Percentiles rank a stretch among this genome's conserved stretches.
Evolutionary conservation across 306 rosid species (phyloP).

Genomic region (Gynostemma pentaphyllum): DNA sequence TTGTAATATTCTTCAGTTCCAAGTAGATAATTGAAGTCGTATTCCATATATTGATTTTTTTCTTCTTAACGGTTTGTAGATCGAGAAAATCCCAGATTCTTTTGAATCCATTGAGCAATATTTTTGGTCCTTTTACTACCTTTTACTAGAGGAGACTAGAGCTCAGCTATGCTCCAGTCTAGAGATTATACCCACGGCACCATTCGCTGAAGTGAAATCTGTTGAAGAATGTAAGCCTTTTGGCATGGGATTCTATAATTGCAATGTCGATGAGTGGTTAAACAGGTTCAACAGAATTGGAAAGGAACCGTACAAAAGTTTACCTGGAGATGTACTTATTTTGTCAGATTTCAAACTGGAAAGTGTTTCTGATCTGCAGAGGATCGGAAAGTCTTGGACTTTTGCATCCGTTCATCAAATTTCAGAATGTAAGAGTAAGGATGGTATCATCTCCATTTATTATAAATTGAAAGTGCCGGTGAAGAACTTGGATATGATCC

Average conservation of each 20-base stretch:
- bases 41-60: too few relatives aligned
- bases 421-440: slow-evolving; percentile 16
- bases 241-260: slow-evolving; percentile 15
- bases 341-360: slow-evolving; percentile 43
- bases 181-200: too few relatives aligned
- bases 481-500: slow-evolving; percentile 15
- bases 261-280: slow-evolving; percentile 30
- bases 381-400: slow-evolving; percentile 38
- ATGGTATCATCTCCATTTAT: slow-evolving; percentile 16
- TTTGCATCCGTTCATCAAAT: slow-evolving; percentile 28
- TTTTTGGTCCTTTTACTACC: too few relatives aligned
- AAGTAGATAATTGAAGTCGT: too few relatives aligned
- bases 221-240: slow-evolving; percentile 13
- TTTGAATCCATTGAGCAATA: too few relatives aligned
- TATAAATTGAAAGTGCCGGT: slow-evolving; percentile 32
- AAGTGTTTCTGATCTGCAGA: slow-evolving; percentile 26
- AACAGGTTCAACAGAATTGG: slow-evolving; percentile 40
- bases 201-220: too few relatives aligned
- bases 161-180: too few relatives aligned
- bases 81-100: too few relatives aligned
- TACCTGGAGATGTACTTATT: slow-evolving; percentile 50
- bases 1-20: too few relatives aligned
- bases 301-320: too few relatives aligned
- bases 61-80: too few relatives aligned
- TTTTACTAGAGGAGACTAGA: too few relatives aligned